Base-by-base conservation (phyloP, 2,329 filamentous ascomycete species). In the Emericellopsis atlantica region DNA sequence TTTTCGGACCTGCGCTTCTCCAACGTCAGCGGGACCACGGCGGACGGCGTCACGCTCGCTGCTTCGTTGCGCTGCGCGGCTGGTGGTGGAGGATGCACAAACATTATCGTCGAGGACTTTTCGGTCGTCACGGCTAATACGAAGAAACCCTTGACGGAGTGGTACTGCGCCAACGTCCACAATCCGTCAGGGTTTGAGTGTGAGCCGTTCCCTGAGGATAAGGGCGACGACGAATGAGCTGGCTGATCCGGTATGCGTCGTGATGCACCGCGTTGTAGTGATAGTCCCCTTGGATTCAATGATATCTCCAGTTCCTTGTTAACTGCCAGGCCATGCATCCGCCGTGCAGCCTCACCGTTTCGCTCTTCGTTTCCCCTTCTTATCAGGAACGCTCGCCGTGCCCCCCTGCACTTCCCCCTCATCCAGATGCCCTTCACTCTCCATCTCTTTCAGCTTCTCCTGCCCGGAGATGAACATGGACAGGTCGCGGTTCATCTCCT, bases 401-500 rank as follows among this genome's bases (percentile, higher is more conserved):
- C 84, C 84, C 40, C 81, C 82, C 48, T 80, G 76, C 32, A 92
- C 59, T 57, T 90, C 84, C n/a, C 82, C 84, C 26, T 77, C 74
- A 43, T 75, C 69, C 29, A 74, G 50, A 48, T 68, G 57, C 0
- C 73, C 78, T 48, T 71, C 72, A 23, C 72, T 73, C 56, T 77
- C 74, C 61, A 88, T 62, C 58, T 81, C 74, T 62, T 75, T 81
- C 50, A 95, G 61, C 60, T 87, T 90, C 60, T 92, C 79, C 58
- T 84, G 78, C 0, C 85, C 83, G 16, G 79, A 84, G 44, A 95
- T 90, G 54, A 90, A 94, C 71, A 94, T 89, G 39, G 72, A 79
- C 55, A 95, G 57, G 56, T 95, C 90, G 12, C 84, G 74, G 55
- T 95, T 94, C 70, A 88, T 83, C 57, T 94, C 88, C 48, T 79